These are phyloP conservation scores for Trichothecium roseum DNA, from an alignment of 2,329 filamentous ascomycete genomes.

Conservation along the genomic window DNA sequence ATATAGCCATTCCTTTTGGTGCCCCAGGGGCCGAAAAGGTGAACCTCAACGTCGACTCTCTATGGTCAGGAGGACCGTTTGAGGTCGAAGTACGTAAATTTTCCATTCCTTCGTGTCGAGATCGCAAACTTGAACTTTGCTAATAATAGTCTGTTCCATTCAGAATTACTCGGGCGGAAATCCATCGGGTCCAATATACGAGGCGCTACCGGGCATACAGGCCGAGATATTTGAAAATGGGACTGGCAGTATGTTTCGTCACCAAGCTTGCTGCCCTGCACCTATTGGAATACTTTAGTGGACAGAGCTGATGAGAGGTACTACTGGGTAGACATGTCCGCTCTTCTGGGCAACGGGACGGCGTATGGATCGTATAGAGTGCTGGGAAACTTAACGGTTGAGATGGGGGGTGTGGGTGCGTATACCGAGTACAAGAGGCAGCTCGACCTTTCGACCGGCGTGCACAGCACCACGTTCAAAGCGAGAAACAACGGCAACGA, in stretches of 20 bases:
- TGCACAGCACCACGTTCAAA: conserved; percentile 3
- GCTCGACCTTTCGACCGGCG: conserved; percentile 6
- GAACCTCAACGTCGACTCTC: conserved; percentile 8
- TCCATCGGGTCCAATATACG: conserved; percentile 3
- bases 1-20: conserved; percentile 7
- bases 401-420: conserved; percentile 4
- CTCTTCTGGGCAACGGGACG: conserved; percentile 5
- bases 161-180: conserved; percentile 11
- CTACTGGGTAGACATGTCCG: conserved; percentile 5
- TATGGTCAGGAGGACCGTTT: conserved; percentile 11
- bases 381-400: conserved; percentile 9
- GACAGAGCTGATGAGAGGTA: no score
- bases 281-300: not conserved
- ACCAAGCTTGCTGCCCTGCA: not conserved
- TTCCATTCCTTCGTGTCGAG: not conserved
- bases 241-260: conserved; percentile 5
- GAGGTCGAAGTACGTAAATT: conserved; percentile 5
- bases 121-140: not conserved
- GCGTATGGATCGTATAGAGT: conserved; percentile 9
- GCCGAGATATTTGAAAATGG: conserved; percentile 9
- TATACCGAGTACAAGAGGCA: conserved; percentile 6
- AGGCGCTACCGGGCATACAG: conserved; percentile 8
- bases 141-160: conserved; percentile 1
- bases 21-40: conserved; percentile 7
- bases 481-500: not conserved